Evolutionary conservation across 139 green algal genomes (phyloP).

Genomic region (Deuterostichococcus epilithicus): DNA sequence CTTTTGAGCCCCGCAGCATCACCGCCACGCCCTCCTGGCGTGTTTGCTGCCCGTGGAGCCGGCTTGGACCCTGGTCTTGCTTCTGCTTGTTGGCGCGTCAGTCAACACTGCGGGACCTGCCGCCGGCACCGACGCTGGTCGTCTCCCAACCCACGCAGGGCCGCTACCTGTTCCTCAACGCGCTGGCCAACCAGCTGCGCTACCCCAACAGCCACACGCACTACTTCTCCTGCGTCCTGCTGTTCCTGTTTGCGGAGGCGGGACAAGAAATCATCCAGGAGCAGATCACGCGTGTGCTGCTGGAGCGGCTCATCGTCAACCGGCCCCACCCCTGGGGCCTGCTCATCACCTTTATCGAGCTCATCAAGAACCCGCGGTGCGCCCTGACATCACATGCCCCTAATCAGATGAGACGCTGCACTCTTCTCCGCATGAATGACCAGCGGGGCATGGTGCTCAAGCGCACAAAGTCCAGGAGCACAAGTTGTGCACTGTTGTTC

Average conservation of each 20-base stretch:
- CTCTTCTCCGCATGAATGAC: not conserved
- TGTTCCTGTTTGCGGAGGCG: constrained; percentile 88
- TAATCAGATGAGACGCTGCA: not conserved
- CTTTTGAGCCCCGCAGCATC: too few species aligned
- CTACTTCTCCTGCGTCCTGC: constrained; percentile 95
- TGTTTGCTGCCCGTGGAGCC: too few species aligned
- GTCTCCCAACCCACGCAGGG: constrained; percentile 64
- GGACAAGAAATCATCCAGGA: constrained; percentile 67
- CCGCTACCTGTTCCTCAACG: constrained; percentile 95
- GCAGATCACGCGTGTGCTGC: constrained; percentile 96
- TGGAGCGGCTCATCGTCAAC: constrained; percentile 99
- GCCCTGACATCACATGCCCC: too few species aligned
- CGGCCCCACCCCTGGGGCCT: constrained; percentile 87
- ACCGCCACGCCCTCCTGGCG: too few species aligned
- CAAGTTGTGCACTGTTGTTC: too few species aligned
- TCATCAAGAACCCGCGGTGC: constrained; percentile 95
- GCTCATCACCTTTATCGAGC: constrained; percentile 99
- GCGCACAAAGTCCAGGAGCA: too few species aligned
- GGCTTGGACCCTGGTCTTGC: too few species aligned
- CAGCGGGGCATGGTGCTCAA: not conserved
- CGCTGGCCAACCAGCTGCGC: constrained; percentile 96
- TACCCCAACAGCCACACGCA: constrained; percentile 99
- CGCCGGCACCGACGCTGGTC: too few species aligned
- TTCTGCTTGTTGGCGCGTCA: too few species aligned
- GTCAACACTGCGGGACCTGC: too few species aligned